phyloP scores from a whole-genome alignment of 2,329 filamentous ascomycete species.

The Aspergillus neoniger region DNA sequence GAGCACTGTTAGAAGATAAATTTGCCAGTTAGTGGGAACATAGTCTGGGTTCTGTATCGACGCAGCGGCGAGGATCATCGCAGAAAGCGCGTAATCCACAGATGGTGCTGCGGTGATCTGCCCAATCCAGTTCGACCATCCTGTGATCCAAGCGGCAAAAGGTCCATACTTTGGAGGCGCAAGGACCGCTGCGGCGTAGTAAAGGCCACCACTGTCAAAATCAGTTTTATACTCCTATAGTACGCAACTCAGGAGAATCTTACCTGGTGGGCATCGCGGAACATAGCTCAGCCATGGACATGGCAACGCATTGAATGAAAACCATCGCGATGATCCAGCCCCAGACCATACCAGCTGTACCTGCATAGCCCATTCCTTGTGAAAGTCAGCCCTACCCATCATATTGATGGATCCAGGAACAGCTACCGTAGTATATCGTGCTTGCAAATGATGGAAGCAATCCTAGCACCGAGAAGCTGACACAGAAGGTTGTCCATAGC shows the following conservation, averaged over 20 bases:
- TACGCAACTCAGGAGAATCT: neutral
- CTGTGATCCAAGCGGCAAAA: constrained; percentile 68
- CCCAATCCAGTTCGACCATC: constrained; percentile 71
- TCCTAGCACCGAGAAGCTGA: constrained; percentile 72
- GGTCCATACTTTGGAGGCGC: constrained; percentile 67
- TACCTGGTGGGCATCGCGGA: constrained; percentile 70
- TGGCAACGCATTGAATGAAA: constrained; percentile 70
- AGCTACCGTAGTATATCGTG: constrained; percentile 69
- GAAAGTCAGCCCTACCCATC: constrained; percentile 11
- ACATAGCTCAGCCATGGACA: constrained; percentile 70
- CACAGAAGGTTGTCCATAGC: constrained; percentile 73
- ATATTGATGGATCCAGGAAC: neutral
- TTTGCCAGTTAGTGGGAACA: constrained; percentile 65
- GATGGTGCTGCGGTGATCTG: constrained; percentile 67
- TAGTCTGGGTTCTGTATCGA: constrained; percentile 70
- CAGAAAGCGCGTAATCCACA: constrained; percentile 65
- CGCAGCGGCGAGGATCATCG: constrained; percentile 71
- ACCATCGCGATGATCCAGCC: constrained; percentile 73
- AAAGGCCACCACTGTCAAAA: constrained; percentile 61
- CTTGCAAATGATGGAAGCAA: constrained; percentile 70
- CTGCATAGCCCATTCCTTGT: constrained; percentile 54
- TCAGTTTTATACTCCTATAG: neutral
- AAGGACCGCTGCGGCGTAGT: constrained; percentile 72
- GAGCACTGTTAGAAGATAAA: constrained; percentile 66
- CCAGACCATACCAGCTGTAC: constrained; percentile 69